Conservation (phyloP, 2,329 filamentous ascomycete species). For the Leptographium wingfieldii region DNA sequence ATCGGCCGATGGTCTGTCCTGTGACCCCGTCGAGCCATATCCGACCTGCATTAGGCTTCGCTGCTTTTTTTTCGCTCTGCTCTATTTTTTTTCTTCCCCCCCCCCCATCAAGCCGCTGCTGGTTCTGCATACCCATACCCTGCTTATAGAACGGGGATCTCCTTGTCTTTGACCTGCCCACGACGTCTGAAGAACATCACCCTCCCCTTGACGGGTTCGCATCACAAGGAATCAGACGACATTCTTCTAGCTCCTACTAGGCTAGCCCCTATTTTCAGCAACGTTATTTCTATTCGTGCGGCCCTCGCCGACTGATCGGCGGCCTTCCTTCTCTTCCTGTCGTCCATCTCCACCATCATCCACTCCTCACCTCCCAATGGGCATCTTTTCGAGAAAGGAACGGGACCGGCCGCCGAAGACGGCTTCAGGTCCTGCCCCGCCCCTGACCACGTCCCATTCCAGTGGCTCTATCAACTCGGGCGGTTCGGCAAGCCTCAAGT, state of each 20-base stretch:
- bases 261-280: neutral
- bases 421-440: conserved; percentile 16
- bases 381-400: conserved; percentile 43
- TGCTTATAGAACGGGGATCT: neutral
- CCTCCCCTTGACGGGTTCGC: neutral
- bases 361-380: conserved; percentile 25
- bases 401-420: conserved; percentile 36
- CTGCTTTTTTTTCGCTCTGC: neutral
- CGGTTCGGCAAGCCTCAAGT: conserved; percentile 32
- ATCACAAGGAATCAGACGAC: neutral
- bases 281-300: neutral
- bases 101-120: neutral
- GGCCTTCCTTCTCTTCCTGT: neutral
- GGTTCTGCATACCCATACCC: neutral
- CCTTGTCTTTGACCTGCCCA: neutral
- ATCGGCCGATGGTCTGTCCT: neutral
- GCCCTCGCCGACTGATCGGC: neutral
- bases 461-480: conserved; percentile 39
- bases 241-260: neutral
- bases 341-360: neutral
- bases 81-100: neutral
- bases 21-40: neutral
- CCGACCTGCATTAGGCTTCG: neutral
- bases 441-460: conserved; percentile 29
- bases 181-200: neutral